Evolutionary conservation across 176 grass and related monocot genomes (phyloP).

Genomic region (Themeda triandra): DNA sequence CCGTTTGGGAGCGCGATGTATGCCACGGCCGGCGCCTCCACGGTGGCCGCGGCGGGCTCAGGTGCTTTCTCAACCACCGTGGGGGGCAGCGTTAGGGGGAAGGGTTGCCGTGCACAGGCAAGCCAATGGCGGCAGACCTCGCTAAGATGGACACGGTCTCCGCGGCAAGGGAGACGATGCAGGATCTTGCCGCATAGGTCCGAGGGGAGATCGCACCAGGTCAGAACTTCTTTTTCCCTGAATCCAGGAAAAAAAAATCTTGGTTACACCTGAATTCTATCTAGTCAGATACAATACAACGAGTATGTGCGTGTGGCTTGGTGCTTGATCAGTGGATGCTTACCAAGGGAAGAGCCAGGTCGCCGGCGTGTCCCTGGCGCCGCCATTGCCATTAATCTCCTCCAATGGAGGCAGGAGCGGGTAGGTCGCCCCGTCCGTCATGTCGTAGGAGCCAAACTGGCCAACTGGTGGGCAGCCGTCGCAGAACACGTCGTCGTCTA

Average conservation of each 20-base stretch:
- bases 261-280: too few relatives aligned
- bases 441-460: background rate
- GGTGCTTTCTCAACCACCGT: background rate
- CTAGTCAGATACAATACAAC: too few relatives aligned
- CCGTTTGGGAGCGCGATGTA: background rate
- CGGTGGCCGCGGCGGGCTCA: too few relatives aligned
- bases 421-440: background rate
- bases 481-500: background rate
- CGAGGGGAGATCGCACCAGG: background rate
- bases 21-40: background rate
- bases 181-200: background rate
- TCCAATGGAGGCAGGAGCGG: background rate
- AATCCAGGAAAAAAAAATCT: background rate
- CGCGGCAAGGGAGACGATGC: background rate
- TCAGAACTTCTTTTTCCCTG: background rate
- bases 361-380: background rate
- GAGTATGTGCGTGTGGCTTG: too few relatives aligned
- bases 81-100: too few relatives aligned
- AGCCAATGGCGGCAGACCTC: background rate
- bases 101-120: background rate
- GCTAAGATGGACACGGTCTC: background rate
- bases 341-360: conserved; percentile 1
- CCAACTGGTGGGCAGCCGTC: too few relatives aligned
- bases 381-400: background rate
- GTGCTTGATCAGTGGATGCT: too few relatives aligned